Conservation (phyloP, 371 early-diverging fungal genomes). For the Mortierella sp. region DNA sequence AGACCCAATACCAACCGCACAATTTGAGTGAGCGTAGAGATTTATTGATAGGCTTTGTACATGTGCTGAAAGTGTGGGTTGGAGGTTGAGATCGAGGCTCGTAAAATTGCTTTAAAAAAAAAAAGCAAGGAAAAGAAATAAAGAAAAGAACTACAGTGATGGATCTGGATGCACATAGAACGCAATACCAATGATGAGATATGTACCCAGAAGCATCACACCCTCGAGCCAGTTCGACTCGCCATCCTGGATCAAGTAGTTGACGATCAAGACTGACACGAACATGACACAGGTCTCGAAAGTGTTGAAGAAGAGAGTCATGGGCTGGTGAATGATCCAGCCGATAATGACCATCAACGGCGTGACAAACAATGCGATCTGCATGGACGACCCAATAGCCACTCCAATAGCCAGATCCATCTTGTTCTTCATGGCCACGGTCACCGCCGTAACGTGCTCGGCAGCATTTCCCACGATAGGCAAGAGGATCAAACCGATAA, state of each 20-base stretch:
- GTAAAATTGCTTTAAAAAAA: too few species aligned
- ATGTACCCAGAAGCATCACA: constrained; percentile 78
- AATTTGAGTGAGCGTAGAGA: too few species aligned
- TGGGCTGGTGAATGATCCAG: constrained; percentile 82
- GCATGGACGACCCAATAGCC: constrained; percentile 93
- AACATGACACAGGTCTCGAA: constrained; percentile 90
- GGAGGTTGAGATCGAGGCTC: too few species aligned
- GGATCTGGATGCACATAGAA: constrained; percentile 71
- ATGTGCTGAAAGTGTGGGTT: too few species aligned
- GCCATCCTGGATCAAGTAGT: constrained; percentile 85
- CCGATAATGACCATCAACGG: constrained; percentile 90
- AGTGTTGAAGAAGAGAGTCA: constrained; percentile 86
- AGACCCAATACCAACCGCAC: too few species aligned
- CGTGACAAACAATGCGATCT: constrained; percentile 91
- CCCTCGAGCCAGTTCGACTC: constrained; percentile 91
- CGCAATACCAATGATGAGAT: constrained; percentile 82
- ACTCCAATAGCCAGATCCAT: constrained; percentile 93
- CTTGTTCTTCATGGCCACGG: constrained; percentile 89
- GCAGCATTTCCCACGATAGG: constrained; percentile 91
- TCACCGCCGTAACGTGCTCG: constrained; percentile 87
- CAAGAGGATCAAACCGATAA: constrained; percentile 88
- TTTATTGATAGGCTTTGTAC: too few species aligned
- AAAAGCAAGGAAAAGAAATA: too few species aligned
- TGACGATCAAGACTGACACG: constrained; percentile 86
- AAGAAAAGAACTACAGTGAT: too few species aligned